Percentiles rank a stretch among this genome's conserved stretches.
Conservation (phyloP, 805 yeast genomes). For the Yueomyces sp. region DNA sequence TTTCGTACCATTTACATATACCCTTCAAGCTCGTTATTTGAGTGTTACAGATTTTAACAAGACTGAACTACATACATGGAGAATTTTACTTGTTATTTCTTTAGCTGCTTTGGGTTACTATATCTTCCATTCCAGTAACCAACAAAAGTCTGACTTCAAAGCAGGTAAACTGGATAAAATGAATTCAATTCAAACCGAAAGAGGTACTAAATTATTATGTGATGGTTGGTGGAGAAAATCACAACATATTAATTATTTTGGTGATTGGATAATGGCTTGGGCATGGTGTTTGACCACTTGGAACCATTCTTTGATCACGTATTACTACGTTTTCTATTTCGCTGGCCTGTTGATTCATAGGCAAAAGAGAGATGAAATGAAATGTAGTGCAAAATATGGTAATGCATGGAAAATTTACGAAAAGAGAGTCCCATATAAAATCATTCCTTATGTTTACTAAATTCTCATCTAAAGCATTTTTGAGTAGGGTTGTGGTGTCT, state of each 20-base stretch:
- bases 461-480: neutral
- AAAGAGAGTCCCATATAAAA: slow-evolving; percentile 70
- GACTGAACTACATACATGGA: slow-evolving; percentile 15
- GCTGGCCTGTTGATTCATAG: slow-evolving; percentile 74
- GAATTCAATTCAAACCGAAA: slow-evolving; percentile 54
- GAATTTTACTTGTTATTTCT: slow-evolving; percentile 26
- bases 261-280: slow-evolving; percentile 87
- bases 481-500: too few species aligned
- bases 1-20: slow-evolving; percentile 84
- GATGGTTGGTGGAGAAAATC: slow-evolving; percentile 96
- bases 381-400: slow-evolving; percentile 79
- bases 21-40: slow-evolving; percentile 73
- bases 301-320: slow-evolving; percentile 65
- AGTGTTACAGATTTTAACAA: slow-evolving; percentile 42
- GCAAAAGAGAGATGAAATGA: slow-evolving; percentile 82
- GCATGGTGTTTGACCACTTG: slow-evolving; percentile 93
- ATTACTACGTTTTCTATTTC: slow-evolving; percentile 77
- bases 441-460: slow-evolving; percentile 77
- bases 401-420: slow-evolving; percentile 78
- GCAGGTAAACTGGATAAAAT: slow-evolving; percentile 60
- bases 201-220: slow-evolving; percentile 66
- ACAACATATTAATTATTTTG: slow-evolving; percentile 89
- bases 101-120: slow-evolving; percentile 55
- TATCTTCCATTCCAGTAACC: slow-evolving; percentile 74
- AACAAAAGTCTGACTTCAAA: slow-evolving; percentile 74